Conservation (phyloP, 495 filamentous ascomycete species). For the Halenospora varia region DNA sequence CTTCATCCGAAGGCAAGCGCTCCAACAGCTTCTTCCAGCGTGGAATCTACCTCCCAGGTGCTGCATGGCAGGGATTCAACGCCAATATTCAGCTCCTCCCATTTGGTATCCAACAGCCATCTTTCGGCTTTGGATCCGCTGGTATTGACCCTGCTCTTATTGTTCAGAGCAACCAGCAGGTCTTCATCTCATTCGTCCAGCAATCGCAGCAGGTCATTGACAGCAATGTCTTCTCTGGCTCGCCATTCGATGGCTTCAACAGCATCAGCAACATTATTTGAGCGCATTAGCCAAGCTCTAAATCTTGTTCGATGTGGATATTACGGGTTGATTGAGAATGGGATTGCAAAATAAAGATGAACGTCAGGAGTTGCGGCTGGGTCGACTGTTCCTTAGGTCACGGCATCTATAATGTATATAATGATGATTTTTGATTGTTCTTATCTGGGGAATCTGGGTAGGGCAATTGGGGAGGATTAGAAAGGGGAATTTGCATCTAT, state of each 20-base stretch:
- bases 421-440: neutral
- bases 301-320: too few relatives aligned
- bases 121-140: conserved; percentile 3
- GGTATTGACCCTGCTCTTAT: conserved; percentile 20
- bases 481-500: conserved; percentile 1
- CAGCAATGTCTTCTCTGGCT: neutral
- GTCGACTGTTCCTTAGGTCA: neutral
- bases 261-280: neutral
- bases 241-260: neutral
- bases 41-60: neutral
- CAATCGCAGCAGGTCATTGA: neutral
- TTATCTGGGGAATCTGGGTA: neutral
- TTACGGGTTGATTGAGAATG: too few relatives aligned
- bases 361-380: neutral
- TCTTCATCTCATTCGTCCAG: conserved; percentile 10
- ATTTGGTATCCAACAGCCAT: conserved; percentile 1
- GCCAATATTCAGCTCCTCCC: conserved; percentile 16
- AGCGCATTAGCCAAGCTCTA: too few relatives aligned
- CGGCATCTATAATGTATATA: conserved; percentile 3
- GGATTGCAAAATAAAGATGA: neutral
- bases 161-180: conserved; percentile 10
- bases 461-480: conserved; percentile 2
- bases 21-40: too few relatives aligned
- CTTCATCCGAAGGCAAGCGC: too few relatives aligned
- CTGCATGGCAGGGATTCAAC: neutral